Base-by-base conservation (phyloP, 1,284 basidiomycete species). In the Trichosporon sp. region DNA sequence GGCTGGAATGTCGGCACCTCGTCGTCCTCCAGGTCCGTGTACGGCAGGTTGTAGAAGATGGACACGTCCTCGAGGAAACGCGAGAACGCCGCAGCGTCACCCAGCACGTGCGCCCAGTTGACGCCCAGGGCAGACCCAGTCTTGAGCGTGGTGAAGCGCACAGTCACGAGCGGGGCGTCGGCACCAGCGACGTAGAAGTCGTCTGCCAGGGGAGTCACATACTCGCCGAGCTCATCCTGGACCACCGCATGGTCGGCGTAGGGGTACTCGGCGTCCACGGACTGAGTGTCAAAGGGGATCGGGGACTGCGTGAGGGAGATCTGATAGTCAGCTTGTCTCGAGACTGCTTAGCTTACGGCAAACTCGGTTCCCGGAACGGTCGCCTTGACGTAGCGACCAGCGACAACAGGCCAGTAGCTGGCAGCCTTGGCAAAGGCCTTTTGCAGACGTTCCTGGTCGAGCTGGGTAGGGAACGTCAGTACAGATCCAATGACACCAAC, bases 271-370 rank as follows among this genome's bases (percentile, higher is more conserved):
- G 36, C 61, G 19, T 49, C 58, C 16, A 66, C 58, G 2, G 65
- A 67, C 65, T 70, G 71, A 0, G 67, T 68, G 32, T 60, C 61
- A 59, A 69, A 71, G 3, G 70, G 71, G 8, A 73, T 73, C 10
- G 63, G 69, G 23, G 71, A 73, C n/a, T 63, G 62, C 14, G 69
- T 71, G 58, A 71, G 62, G 21, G 67, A 65, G 49, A 72, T 61
- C 70, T 72, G 60, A 11, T 33, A 2, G 61, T 32, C 5, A 64
- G 56, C 57, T 19, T 32, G 27, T 34, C 21, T 31, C 31, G 16
- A 9, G 3, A 4, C 3, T 44, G 13, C 16, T 36, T 11, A 16
- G 66, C 70, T 33, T 31, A 70, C 67, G 2, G 64, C 59, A 64
- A 65, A 69, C 44, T 70, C 67, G 11, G 59, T 61, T 6, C 56